Evolutionary conservation across 306 rosid genomes (phyloP).

Genomic region (Ormosia emarginata): DNA sequence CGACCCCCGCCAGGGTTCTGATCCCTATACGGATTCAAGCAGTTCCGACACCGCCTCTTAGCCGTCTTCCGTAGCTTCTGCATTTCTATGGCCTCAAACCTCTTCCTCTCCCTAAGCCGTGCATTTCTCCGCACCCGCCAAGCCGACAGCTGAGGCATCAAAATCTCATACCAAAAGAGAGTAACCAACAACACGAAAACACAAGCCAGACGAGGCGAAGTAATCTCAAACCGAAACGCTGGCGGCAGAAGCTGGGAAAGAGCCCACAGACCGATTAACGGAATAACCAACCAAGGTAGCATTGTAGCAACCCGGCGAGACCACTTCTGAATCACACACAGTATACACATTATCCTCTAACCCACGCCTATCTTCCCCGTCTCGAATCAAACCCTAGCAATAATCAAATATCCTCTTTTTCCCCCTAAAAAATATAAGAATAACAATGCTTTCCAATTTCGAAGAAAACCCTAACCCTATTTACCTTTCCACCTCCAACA

Average conservation of each 20-base stretch:
- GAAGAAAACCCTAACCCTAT: constrained; percentile 55
- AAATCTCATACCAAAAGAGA: constrained; percentile 97
- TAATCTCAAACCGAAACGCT: constrained; percentile 89
- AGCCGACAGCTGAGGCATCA: constrained; percentile 96
- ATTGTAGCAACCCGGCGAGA: constrained; percentile 99
- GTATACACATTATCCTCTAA: constrained; percentile 99
- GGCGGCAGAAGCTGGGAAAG: constrained; percentile 97
- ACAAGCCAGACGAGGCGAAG: constrained; percentile 92
- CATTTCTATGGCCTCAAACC: constrained; percentile 87
- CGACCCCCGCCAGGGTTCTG: constrained; percentile 98
- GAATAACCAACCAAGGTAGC: constrained; percentile 99
- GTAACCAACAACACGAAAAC: constrained; percentile 91
- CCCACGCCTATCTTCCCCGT: constrained; percentile 62
- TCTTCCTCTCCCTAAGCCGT: constrained; percentile 79
- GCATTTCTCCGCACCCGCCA: constrained; percentile 86
- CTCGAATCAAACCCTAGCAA: constrained; percentile 46
- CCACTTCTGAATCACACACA: constrained; percentile 99
- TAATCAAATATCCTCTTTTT: constrained; percentile 10
- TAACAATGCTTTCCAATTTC: constrained; percentile 30
- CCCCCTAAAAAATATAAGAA: constrained; percentile 1
- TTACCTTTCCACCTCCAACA: constrained; percentile 9
- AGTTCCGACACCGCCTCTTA: constrained; percentile 82
- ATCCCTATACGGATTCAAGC: constrained; percentile 88
- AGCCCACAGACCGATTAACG: constrained; percentile 92
- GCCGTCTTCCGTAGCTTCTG: constrained; percentile 92